These are phyloP conservation scores for Bonia amplexicaulis DNA, from an alignment of 176 grass and related monocot species.

Conservation along the genomic window DNA sequence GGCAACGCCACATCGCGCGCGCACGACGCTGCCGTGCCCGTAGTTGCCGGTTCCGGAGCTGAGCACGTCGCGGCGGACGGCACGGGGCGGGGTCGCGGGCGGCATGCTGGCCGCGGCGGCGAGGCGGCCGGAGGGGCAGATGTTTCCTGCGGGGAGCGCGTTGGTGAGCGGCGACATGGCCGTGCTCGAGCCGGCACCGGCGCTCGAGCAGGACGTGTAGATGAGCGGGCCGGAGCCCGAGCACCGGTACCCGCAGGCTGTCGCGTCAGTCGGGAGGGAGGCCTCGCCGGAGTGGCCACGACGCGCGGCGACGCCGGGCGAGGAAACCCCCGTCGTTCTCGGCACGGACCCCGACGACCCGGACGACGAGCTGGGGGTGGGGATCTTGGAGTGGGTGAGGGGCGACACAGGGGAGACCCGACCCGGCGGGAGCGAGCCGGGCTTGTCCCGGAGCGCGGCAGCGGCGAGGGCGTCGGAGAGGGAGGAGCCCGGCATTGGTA, in stretches of 20 bases:
- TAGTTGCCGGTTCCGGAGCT: conserved; percentile 85
- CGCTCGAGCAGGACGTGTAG: conserved; percentile 41
- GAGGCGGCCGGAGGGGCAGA: conserved; percentile 77
- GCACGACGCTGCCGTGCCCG: conserved; percentile 87
- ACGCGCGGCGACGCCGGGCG: conserved; percentile 31
- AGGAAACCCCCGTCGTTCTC: not conserved
- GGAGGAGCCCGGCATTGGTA: conserved; percentile 34
- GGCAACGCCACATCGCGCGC: conserved; percentile 26
- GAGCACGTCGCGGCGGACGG: conserved; percentile 65
- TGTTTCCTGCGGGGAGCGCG: conserved; percentile 64
- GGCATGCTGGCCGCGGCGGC: conserved; percentile 29
- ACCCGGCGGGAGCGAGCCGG: conserved; percentile 45
- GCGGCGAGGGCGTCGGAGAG: conserved; percentile 54
- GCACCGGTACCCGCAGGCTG: conserved; percentile 39
- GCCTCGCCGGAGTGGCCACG: conserved; percentile 71
- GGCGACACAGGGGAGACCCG: conserved; percentile 66
- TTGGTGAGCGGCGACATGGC: conserved; percentile 70
- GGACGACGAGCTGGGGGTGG: conserved; percentile 57
- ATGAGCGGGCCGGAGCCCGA: conserved; percentile 74
- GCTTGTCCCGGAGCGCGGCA: conserved; percentile 59
- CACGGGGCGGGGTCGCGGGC: conserved; percentile 32
- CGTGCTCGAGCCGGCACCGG: conserved; percentile 31
- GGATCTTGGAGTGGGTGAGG: conserved; percentile 42
- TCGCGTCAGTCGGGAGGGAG: conserved; percentile 21
- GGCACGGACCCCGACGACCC: conserved; percentile 64